Conservation (phyloP, 768 basidiomycete genomes). For the Lyophyllum atratum region DNA sequence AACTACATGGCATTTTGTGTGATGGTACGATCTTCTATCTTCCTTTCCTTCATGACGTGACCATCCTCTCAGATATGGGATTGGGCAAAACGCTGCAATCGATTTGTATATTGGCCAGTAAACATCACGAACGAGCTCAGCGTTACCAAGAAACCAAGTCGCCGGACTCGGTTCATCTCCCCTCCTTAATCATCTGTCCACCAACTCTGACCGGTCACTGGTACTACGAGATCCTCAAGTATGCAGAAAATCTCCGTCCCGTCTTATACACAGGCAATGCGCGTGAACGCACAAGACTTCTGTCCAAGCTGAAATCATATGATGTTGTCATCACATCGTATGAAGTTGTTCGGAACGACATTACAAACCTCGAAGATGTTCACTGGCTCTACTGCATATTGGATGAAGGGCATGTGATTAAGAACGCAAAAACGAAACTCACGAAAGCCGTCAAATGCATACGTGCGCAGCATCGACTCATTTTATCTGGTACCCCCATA, state of each 20-base stretch:
- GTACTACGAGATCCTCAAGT: conserved; percentile 97
- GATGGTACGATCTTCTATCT: conserved; percentile 64
- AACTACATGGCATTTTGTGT: conserved; percentile 95
- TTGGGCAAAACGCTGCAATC: conserved; percentile 98
- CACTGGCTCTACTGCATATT: conserved; percentile 96
- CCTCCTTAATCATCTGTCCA: conserved; percentile 94
- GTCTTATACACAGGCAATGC: conserved; percentile 89
- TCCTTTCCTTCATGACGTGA: not conserved
- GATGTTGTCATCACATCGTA: conserved; percentile 98
- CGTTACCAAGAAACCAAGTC: conserved; percentile 65
- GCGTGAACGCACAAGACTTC: conserved; percentile 72
- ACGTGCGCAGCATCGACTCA: conserved; percentile 88
- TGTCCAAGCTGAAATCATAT: conserved; percentile 63
- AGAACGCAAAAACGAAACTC: conserved; percentile 97
- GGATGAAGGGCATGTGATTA: conserved; percentile 98
- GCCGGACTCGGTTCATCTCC: conserved; percentile 80
- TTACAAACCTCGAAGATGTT: conserved; percentile 66
- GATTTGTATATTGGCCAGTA: conserved; percentile 94
- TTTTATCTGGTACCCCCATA: conserved; percentile 96
- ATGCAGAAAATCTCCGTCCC: conserved; percentile 80
- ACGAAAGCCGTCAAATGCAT: conserved; percentile 94
- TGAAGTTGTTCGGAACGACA: conserved; percentile 96
- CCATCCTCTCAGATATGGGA: conserved; percentile 80
- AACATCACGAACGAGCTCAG: conserved; percentile 84
- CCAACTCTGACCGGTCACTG: conserved; percentile 98